Percentiles rank a stretch among this genome's conserved stretches.
phyloP scores from a whole-genome alignment of 2,329 filamentous ascomycete species.

The Fusarium buxicola region DNA sequence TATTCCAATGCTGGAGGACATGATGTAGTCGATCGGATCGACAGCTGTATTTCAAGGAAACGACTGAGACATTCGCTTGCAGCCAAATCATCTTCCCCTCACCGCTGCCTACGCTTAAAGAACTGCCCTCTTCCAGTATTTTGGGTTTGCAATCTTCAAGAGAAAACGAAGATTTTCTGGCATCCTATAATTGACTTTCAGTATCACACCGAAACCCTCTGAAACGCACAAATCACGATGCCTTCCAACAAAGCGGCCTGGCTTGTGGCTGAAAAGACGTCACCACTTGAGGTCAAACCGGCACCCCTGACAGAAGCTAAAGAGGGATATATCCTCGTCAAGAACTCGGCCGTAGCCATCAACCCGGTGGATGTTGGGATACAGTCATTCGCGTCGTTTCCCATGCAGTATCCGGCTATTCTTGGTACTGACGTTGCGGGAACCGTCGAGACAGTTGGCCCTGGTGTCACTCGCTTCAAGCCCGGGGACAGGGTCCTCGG shows the following conservation, averaged over 20 bases:
- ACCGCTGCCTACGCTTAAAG: too few species aligned
- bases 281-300: conserved; percentile 29
- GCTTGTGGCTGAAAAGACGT: conserved; percentile 22
- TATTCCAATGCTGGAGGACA: too few species aligned
- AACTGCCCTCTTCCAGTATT: too few species aligned
- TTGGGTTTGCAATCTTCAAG: too few species aligned
- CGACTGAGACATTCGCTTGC: too few species aligned
- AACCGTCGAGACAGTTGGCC: conserved; percentile 48
- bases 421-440: conserved; percentile 50
- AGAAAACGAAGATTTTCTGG: too few species aligned
- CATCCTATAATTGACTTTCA: too few species aligned
- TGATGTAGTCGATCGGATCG: too few species aligned
- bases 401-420: conserved; percentile 37
- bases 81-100: too few species aligned
- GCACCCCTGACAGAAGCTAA: conserved; percentile 20
- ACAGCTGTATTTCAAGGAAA: too few species aligned
- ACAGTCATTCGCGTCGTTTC: conserved; percentile 31
- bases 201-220: too few species aligned
- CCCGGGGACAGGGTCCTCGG: conserved; percentile 38
- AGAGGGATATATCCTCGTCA: conserved; percentile 41
- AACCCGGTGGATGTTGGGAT: conserved; percentile 47
- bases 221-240: too few species aligned
- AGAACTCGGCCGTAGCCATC: conserved; percentile 48
- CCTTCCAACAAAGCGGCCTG: conserved; percentile 27
- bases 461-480: conserved; percentile 36